phyloP scores from a whole-genome alignment of 176 grass and related monocot genomes.

The Oryza glumipatula region DNA sequence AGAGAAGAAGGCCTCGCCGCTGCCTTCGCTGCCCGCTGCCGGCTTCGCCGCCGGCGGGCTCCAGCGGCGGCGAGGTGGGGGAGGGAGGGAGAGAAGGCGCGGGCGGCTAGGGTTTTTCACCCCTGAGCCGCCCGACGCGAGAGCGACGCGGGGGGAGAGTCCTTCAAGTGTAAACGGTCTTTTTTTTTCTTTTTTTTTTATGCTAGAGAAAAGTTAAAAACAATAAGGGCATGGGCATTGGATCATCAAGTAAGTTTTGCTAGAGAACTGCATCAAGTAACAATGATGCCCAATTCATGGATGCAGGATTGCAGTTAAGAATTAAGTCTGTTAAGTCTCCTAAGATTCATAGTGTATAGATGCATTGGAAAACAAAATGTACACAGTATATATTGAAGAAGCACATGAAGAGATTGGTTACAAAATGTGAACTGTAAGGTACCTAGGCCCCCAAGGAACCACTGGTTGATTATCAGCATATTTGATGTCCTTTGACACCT shows the following conservation, averaged over 20 bases:
- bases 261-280: neutral
- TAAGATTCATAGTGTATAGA: neutral
- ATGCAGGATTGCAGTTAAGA: conserved; percentile 1
- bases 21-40: too few species aligned
- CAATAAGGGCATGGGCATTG: neutral
- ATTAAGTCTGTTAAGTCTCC: neutral
- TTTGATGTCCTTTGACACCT: conserved; percentile 71
- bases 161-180: too few species aligned
- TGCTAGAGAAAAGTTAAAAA: neutral
- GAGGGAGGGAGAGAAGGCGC: too few species aligned
- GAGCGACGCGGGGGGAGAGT: too few species aligned
- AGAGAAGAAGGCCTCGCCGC: too few species aligned
- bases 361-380: conserved; percentile 1
- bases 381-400: neutral
- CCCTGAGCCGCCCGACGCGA: too few species aligned
- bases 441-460: conserved; percentile 69
- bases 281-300: neutral
- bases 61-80: too few species aligned
- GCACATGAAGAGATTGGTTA: conserved; percentile 1
- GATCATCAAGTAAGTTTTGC: neutral
- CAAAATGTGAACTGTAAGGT: conserved; percentile 25
- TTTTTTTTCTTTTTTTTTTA: too few species aligned
- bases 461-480: conserved; percentile 74
- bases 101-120: too few species aligned
- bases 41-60: too few species aligned